These are phyloP conservation scores for Fusarium buxicola DNA, from an alignment of 2,329 filamentous ascomycete species.

Conservation along the genomic window DNA sequence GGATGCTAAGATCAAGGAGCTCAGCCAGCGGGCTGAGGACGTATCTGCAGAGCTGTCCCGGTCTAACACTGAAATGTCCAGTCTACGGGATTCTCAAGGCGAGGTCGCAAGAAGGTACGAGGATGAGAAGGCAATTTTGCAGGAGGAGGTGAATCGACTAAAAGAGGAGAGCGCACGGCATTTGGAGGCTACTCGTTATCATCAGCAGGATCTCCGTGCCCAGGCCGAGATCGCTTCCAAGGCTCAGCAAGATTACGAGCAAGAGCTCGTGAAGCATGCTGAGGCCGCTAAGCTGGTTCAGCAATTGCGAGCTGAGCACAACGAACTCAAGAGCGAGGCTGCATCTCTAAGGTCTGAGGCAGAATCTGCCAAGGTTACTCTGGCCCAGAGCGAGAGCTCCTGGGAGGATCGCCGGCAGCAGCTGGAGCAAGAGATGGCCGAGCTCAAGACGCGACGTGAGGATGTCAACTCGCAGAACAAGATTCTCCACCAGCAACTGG, in stretches of 20 bases:
- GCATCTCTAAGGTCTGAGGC: constrained; percentile 82
- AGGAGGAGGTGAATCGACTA: constrained; percentile 82
- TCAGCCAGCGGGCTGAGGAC: constrained; percentile 86
- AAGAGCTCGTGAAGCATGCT: constrained; percentile 93
- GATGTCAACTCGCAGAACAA: constrained; percentile 92
- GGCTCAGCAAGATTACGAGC: constrained; percentile 95
- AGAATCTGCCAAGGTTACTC: constrained; percentile 83
- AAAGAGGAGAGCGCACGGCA: constrained; percentile 87
- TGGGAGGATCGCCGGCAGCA: constrained; percentile 86
- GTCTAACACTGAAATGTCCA: constrained; percentile 84
- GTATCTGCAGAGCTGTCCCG: constrained; percentile 83
- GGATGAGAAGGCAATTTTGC: constrained; percentile 83
- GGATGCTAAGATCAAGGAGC: constrained; percentile 80
- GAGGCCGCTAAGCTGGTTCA: constrained; percentile 92
- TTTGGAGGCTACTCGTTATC: constrained; percentile 81
- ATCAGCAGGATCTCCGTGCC: constrained; percentile 90
- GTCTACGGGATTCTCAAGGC: constrained; percentile 81
- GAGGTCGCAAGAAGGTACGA: constrained; percentile 78
- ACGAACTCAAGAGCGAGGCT: constrained; percentile 82
- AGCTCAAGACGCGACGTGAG: constrained; percentile 82
- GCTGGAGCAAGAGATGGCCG: constrained; percentile 85
- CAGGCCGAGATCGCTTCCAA: constrained; percentile 94
- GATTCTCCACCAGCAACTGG: constrained; percentile 88
- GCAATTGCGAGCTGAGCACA: constrained; percentile 80
- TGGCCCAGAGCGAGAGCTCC: constrained; percentile 84